Evolutionary conservation across 129 eudicot species (phyloP), one percentile per base, ranked within the genome.

Genomic region (Apium graveolens): DNA sequence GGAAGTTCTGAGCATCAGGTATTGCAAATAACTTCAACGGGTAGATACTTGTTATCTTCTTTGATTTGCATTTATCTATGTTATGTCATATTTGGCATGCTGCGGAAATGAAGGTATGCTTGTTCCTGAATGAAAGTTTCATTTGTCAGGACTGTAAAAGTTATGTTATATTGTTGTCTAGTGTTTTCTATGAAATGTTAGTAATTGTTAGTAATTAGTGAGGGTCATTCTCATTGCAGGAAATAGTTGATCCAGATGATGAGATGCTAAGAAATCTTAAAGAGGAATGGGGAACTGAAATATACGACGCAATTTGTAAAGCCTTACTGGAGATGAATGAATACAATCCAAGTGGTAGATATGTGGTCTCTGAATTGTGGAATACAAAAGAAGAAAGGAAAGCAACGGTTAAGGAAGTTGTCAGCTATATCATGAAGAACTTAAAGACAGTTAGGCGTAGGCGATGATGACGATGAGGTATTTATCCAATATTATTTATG

Each of bases 331-430:
- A 74, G 78, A 74, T 74, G 63, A 74, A 74, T 27, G 63, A 74
- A 29, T 74, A 45, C 63, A 74, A 74, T 48, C 78, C 78, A 26
- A 74, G 77, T 45, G 57, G 77, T 44, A 74, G 77, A 43, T 74
- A 74, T 31, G 60, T 74, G 35, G 77, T 74, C 18, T 32, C 62
- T 14, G 78, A 74, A 32, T 53, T 74, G n/a, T 74, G 78, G 78
- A 74, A 74, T 74, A n/a, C 78, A 74, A 74, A 72, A 27, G 62
- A 48, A 32, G 78, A 29, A 2, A 27, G 78, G 63, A 74, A 74
- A 46, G 78, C 78, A 45, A 74, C 78, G 1, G 17, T 74, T 21
- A 74, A 74, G 62, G 78, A 74, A 48, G 78, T 44, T 10, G 51
- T 74, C 16, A 72, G 76, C 34, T 38, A 72, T 49, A 41, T 72